Percentiles rank a stretch among this genome's conserved stretches.
phyloP scores from a whole-genome alignment of 768 basidiomycete species.

The Flagelloscypha sp. region DNA sequence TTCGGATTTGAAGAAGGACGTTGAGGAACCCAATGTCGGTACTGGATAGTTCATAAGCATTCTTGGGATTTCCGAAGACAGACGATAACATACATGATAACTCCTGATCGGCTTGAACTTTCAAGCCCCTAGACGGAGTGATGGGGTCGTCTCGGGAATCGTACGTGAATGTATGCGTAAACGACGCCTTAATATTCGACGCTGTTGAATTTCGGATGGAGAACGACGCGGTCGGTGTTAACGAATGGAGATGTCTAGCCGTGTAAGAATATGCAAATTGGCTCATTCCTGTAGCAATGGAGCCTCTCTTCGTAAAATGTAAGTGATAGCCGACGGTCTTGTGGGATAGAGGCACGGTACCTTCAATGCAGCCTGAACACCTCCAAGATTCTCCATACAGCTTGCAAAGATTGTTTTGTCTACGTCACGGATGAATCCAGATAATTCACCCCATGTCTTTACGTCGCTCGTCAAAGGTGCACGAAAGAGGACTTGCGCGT shows the following conservation, averaged over 20 bases:
- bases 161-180: slow-evolving; percentile 67
- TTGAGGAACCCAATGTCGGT: no score
- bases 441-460: slow-evolving; percentile 59
- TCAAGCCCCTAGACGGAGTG: slow-evolving; percentile 52
- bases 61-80: no score
- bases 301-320: slow-evolving; percentile 24
- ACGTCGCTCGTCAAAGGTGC: slow-evolving; percentile 57
- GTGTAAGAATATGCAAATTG: slow-evolving; percentile 83
- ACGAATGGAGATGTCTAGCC: slow-evolving; percentile 61
- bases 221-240: slow-evolving; percentile 64
- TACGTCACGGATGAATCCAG: slow-evolving; percentile 64
- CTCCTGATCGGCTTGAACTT: slow-evolving; percentile 57
- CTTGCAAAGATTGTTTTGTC: slow-evolving; percentile 79
- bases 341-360: slow-evolving; percentile 29
- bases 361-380: slow-evolving; percentile 60
- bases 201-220: slow-evolving; percentile 86
- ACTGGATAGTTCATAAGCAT: no score
- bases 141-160: slow-evolving; percentile 74
- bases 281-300: slow-evolving; percentile 41
- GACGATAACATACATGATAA: no score
- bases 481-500: slow-evolving; percentile 65
- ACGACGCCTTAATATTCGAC: slow-evolving; percentile 68
- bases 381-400: slow-evolving; percentile 55
- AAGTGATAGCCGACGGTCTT: slow-evolving; percentile 13
- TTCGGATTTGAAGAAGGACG: no score